Percentiles rank a stretch among this genome's conserved stretches.
Conservation (phyloP, 345 rosid genomes). For the Cardamine chenopodiifolia region DNA sequence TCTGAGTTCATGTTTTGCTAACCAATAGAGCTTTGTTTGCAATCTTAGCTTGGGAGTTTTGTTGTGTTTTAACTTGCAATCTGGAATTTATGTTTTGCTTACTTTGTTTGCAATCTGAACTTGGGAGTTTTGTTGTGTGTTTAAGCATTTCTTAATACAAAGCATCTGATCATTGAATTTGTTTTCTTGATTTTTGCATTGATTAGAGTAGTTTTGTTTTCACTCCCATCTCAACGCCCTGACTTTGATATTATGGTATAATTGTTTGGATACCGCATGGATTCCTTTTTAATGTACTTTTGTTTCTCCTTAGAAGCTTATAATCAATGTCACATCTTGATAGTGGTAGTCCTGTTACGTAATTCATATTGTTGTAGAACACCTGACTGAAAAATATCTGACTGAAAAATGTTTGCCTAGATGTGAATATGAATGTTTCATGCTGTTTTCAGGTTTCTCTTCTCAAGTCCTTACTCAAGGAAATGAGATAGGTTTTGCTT, state of each 20-base stretch:
- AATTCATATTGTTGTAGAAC: constrained; percentile 2
- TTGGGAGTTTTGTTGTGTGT: not conserved
- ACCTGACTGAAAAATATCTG: not conserved
- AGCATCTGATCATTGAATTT: not conserved
- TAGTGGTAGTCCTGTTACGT: not conserved
- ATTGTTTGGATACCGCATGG: not conserved
- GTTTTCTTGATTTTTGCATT: not conserved
- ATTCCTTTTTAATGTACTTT: not conserved
- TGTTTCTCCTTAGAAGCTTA: not conserved
- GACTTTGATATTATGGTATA: not conserved
- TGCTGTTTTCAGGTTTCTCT: constrained; percentile 56
- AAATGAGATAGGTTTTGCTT: constrained; percentile 46
- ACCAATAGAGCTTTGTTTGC: not conserved
- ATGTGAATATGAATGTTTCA: constrained; percentile 4
- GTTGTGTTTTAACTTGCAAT: not conserved
- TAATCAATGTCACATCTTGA: not conserved
- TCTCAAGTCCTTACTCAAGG: constrained; percentile 56
- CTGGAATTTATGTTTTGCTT: not conserved
- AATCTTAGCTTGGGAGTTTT: not conserved
- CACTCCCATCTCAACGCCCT: not conserved
- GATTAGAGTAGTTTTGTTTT: not conserved
- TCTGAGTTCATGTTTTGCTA: not conserved
- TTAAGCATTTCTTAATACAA: not conserved
- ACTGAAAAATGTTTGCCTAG: not conserved
- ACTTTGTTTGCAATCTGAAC: not conserved